phyloP scores from a whole-genome alignment of 169 alveolate species.

The Plasmodium yoelii region DNA sequence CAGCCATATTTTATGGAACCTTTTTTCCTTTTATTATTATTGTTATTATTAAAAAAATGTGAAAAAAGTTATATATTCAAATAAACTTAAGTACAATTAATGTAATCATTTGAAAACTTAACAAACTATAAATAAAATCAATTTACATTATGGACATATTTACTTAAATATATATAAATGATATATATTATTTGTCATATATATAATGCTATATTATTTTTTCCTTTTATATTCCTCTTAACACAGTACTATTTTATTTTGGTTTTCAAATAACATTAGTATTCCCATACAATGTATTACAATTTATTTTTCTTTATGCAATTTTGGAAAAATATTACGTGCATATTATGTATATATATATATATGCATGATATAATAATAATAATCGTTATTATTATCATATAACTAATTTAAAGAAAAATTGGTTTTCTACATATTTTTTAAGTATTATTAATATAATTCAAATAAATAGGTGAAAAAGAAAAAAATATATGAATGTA shows the following conservation, averaged over 20 bases:
- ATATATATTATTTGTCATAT: not conserved
- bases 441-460: not conserved
- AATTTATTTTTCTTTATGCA: no score
- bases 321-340: no score
- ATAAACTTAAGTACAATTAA: conserved; percentile 9
- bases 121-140: not conserved
- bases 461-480: not conserved
- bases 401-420: not conserved
- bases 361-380: no score
- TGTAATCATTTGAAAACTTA: conserved; percentile 32
- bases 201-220: not conserved
- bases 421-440: conserved; percentile 1
- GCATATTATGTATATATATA: no score
- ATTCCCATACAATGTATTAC: no score
- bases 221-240: no score
- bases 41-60: conserved; percentile 3
- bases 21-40: not conserved
- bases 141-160: not conserved
- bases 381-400: not conserved
- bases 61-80: not conserved
- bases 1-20: conserved; percentile 78
- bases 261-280: no score
- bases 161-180: no score
- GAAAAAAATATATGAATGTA: not conserved
- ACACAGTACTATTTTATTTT: no score